Evolutionary conservation across 495 filamentous ascomycete species (phyloP).

Genomic region (Podospora fimiseda): DNA sequence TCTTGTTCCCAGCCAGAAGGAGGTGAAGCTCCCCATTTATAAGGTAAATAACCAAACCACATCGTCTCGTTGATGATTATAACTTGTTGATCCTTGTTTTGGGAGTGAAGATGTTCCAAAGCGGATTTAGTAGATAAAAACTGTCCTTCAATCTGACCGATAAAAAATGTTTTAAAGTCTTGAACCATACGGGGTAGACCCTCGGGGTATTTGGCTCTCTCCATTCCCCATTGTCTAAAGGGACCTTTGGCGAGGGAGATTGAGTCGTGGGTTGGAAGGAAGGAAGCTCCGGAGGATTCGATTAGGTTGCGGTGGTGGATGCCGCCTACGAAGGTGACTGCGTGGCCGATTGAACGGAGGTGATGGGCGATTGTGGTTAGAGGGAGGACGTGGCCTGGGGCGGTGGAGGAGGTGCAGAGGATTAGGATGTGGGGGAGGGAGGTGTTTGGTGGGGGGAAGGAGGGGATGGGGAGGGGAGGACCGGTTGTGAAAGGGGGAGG

Average conservation of each 20-base stretch:
- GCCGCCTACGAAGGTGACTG: constrained; percentile 18
- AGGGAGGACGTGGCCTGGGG: constrained; percentile 21
- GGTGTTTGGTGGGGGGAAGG: not conserved
- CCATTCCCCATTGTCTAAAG: constrained; percentile 8
- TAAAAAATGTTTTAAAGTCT: constrained; percentile 18
- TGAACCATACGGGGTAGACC: constrained; percentile 11
- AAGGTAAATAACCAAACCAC: constrained; percentile 18
- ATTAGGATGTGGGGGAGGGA: constrained; percentile 9
- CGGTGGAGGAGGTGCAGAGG: constrained; percentile 18
- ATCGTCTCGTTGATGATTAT: constrained; percentile 20
- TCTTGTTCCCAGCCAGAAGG: constrained; percentile 6
- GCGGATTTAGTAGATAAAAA: constrained; percentile 10
- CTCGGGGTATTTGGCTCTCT: constrained; percentile 7
- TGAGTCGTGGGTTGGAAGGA: constrained; percentile 12
- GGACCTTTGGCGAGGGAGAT: constrained; percentile 8
- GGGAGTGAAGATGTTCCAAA: constrained; percentile 11
- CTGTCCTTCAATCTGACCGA: constrained; percentile 17
- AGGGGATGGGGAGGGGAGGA: not conserved
- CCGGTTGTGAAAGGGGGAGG: not conserved
- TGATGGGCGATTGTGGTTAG: constrained; percentile 14
- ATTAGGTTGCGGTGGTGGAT: constrained; percentile 11
- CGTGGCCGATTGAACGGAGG: constrained; percentile 16
- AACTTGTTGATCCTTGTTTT: constrained; percentile 12
- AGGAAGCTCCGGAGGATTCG: constrained; percentile 17
- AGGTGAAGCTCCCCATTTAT: constrained; percentile 12